Base-by-base conservation (phyloP, 495 filamentous ascomycete genomes). In the Jackrogersella multiformis region DNA sequence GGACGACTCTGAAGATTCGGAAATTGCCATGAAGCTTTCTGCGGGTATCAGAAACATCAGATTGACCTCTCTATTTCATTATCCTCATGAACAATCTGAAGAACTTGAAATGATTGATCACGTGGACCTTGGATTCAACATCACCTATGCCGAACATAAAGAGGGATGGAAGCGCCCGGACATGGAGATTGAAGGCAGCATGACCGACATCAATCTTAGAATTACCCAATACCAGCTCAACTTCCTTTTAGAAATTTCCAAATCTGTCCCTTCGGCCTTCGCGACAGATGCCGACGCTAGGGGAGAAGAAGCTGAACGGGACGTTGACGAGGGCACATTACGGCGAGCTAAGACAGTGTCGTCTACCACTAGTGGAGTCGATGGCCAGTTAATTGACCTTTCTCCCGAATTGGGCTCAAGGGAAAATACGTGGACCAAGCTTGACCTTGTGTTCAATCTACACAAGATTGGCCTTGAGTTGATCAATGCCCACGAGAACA, bases 101-200 rank as follows among this genome's bases (percentile, higher is more conserved):
- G 93, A 96, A 70, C 82, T 98, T 20, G 92, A 99, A 75, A 90
- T 99, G 79, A 94, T 99, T 60, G 92, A 98, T 72, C 94, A 97
- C 66, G 92, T 98, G 13, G 94, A 98, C 72, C 81, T 99, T 34
- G 91, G 90, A 32, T 97, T 97, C 78, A 90, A 89, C 49, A 87
- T 98, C 59, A 97, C 90, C 21, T 93, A 96, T 71, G 84, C 92
- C 5, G 95, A 98, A 69, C 95, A 98, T 73, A 87, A 88, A 58
- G 76, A 85, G 35, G 89, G 90, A 45, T 81, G 85, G 54, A 87
- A 94, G 65, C 87, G 95, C 55, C 95, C 95, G 6, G 95, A 98
- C 69, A 86, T 94, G 65, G 95, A 98, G 78, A 87, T 97, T 12
- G 89, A 94, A 74, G 92, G 95, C 9, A 89, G 81, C 51, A 91